phyloP scores from a whole-genome alignment of 1,139 yeast genomes.

The Hansenula sp. region DNA sequence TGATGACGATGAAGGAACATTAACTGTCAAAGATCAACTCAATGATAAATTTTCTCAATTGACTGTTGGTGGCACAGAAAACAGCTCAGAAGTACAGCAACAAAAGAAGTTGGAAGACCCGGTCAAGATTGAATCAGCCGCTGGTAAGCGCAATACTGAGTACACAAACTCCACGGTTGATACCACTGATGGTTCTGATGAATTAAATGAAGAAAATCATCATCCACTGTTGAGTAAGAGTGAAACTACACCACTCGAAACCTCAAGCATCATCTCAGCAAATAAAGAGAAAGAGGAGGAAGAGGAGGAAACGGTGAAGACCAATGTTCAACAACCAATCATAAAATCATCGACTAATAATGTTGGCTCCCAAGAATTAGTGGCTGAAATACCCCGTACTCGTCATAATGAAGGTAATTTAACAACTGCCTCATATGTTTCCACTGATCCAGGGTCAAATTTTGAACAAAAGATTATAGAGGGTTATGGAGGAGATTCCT shows the following conservation, averaged over 20 bases:
- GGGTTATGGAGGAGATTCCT: conserved; percentile 17
- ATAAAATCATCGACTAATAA: conserved; percentile 1
- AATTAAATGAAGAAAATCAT: neutral
- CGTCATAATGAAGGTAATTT: neutral
- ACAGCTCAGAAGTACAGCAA: neutral
- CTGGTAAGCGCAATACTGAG: neutral
- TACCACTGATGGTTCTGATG: neutral
- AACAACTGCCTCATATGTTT: conserved; percentile 7
- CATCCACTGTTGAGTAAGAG: neutral
- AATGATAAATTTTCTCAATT: neutral
- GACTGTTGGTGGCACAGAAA: neutral
- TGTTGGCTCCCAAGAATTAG: conserved; percentile 7
- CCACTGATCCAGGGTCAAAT: conserved; percentile 15
- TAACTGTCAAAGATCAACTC: neutral
- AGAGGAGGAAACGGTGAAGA: neutral
- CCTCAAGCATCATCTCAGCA: neutral
- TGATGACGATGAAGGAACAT: neutral
- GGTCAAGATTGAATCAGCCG: neutral
- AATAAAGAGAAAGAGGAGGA: neutral
- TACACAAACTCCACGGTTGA: neutral
- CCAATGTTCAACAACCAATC: neutral
- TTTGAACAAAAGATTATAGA: conserved; percentile 22
- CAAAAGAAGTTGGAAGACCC: neutral
- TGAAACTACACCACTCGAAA: neutral
- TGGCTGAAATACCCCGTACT: neutral